Evolutionary conservation across 169 alveolate species (phyloP).

Genomic region (Plasmodium chabaudi): DNA sequence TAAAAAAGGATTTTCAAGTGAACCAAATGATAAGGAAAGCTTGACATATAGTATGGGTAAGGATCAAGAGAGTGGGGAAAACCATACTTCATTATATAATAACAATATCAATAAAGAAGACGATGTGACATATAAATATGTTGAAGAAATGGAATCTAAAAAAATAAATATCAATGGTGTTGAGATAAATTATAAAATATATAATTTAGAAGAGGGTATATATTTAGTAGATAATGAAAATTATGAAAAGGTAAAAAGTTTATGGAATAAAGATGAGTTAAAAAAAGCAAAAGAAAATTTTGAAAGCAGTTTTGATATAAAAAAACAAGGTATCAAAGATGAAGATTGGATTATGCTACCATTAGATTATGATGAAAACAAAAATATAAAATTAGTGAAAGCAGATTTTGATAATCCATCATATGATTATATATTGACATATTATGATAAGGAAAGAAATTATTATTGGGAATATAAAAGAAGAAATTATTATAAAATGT

Average conservation of each 20-base stretch:
- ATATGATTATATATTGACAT: conserved; percentile 84
- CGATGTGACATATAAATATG: conserved; percentile 69
- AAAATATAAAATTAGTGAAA: conserved; percentile 80
- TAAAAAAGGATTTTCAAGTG: background rate
- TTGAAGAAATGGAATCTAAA: conserved; percentile 73
- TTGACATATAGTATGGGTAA: background rate
- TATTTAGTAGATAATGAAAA: conserved; percentile 77
- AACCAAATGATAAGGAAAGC: background rate
- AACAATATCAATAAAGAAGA: conserved; percentile 15
- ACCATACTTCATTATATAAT: background rate
- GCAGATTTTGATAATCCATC: conserved; percentile 82
- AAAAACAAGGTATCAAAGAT: conserved; percentile 74
- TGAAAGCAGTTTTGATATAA: conserved; percentile 35
- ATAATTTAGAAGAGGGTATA: conserved; percentile 78
- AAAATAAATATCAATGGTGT: conserved; percentile 51
- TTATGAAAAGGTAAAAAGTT: conserved; percentile 65
- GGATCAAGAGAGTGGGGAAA: background rate
- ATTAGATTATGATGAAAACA: conserved; percentile 78
- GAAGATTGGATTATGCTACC: conserved; percentile 80
- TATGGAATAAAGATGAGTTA: conserved; percentile 72
- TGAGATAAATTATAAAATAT: conserved; percentile 58
- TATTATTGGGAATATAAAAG: conserved; percentile 78
- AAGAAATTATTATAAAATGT: conserved; percentile 79
- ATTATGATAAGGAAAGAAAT: conserved; percentile 84
- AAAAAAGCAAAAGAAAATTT: conserved; percentile 46